Conservation (phyloP, 345 rosid species). For the Eucalyptus victrix region DNA sequence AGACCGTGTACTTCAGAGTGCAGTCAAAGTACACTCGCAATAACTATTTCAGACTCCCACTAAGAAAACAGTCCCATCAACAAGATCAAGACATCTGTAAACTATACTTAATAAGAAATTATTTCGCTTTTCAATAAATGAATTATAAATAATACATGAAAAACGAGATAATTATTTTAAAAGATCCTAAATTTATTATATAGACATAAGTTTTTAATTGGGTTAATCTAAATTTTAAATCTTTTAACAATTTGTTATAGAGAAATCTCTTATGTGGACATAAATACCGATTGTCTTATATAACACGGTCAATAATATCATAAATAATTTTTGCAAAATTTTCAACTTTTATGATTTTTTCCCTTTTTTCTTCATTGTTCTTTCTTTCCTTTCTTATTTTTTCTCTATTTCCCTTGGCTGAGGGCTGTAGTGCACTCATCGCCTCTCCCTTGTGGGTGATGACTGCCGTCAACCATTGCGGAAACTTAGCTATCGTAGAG, state of each 20-base stretch:
- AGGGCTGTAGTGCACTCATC: not conserved
- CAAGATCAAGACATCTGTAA: not conserved
- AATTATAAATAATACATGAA: not conserved
- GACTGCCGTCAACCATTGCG: fast-evolving
- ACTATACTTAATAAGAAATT: not conserved
- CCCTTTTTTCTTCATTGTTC: fast-evolving
- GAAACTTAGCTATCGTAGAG: not conserved
- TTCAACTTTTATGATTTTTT: not conserved
- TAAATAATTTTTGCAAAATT: not conserved
- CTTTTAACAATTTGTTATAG: not conserved
- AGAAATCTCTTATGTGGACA: not conserved
- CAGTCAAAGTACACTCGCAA: not conserved
- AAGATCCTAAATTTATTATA: not conserved
- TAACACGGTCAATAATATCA: fast-evolving
- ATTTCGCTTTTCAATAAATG: not conserved
- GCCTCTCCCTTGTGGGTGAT: not conserved
- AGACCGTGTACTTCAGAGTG: not conserved
- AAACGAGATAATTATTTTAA: not conserved
- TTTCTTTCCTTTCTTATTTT: not conserved
- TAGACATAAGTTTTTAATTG: not conserved
- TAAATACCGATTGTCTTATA: fast-evolving
- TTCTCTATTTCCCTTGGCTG: not conserved
- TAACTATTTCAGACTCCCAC: not conserved
- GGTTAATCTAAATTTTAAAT: not conserved
- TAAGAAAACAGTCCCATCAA: not conserved